phyloP scores from a whole-genome alignment of 176 grass and related monocot species.

The Raddia distichophylla region DNA sequence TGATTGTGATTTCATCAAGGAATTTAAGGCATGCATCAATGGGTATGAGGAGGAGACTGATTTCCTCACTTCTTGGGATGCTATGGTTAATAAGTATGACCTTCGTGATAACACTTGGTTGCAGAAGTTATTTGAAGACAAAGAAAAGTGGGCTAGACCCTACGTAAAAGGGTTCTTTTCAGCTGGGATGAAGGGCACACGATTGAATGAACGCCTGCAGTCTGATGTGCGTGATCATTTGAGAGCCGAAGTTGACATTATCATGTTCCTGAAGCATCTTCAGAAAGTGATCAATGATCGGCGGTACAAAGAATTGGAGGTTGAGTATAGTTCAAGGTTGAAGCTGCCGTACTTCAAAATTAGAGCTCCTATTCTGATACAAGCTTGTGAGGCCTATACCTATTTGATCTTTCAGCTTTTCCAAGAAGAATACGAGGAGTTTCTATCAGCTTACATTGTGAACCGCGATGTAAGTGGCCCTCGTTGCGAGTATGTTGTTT shows the following conservation, averaged over 20 bases:
- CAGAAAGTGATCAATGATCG: slow-evolving; percentile 51
- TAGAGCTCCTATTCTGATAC: slow-evolving; percentile 57
- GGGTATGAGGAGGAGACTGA: slow-evolving; percentile 56
- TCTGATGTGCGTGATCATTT: slow-evolving; percentile 49
- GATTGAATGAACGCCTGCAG: slow-evolving; percentile 44
- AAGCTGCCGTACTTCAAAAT: slow-evolving; percentile 69
- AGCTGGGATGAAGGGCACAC: slow-evolving; percentile 57
- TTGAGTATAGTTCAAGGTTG: slow-evolving; percentile 51
- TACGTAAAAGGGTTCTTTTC: slow-evolving; percentile 59
- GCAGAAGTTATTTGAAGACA: slow-evolving; percentile 59
- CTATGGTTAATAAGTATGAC: slow-evolving; percentile 63
- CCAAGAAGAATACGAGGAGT: slow-evolving; percentile 66
- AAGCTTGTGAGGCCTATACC: slow-evolving; percentile 55
- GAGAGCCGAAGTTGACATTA: slow-evolving; percentile 43
- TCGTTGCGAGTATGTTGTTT: slow-evolving; percentile 52
- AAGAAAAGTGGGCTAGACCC: slow-evolving; percentile 63
- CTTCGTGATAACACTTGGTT: slow-evolving; percentile 56
- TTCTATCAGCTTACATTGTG: slow-evolving; percentile 66
- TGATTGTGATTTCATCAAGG: slow-evolving; percentile 55
- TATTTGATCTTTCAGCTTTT: slow-evolving; percentile 64
- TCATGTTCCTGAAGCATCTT: slow-evolving; percentile 46
- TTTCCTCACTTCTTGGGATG: slow-evolving; percentile 58
- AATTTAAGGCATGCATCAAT: slow-evolving; percentile 63
- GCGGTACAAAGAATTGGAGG: slow-evolving; percentile 49
- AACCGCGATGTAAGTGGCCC: slow-evolving; percentile 50